Base-by-base conservation (phyloP, 202 grass and related monocot species). In the Zizania palustris region DNA sequence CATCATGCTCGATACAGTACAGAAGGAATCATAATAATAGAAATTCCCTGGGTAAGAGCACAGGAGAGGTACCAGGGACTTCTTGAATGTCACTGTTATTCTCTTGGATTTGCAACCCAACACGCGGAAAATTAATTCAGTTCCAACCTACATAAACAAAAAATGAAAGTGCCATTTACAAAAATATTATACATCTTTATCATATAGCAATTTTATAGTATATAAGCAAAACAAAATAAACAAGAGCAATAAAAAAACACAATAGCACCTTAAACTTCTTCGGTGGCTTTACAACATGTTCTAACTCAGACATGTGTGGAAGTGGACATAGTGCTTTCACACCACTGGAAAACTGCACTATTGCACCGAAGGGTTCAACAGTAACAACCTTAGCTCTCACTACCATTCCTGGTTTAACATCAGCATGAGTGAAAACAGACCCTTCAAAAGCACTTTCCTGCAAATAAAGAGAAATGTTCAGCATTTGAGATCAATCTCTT, bases 371-470 rank as follows among this genome's bases (percentile, higher is more conserved):
- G 67, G 68, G 82, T 36, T 87, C 91, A 73, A 92, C 91, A 63
- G 72, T 72, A 78, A 82, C 79, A 73, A 98, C 87, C 87, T 92
- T 98, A 65, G 89, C 91, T 77, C 86, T 94, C 46, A 94, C 87
- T 77, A 92, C 48, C 91, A 98, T 94, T 78, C 95, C 95, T 83
- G 95, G 91, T 74, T 94, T 98, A 67, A 94, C 89, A 92, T 98
- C 95, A 62, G 89, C 88, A 83, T 98, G 95, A 74, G 95, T 98
- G 80, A 98, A 98, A 84, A 98, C 89, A 85, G 91, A 90, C 34
- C 89, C 91, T 87, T 98, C 95, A 82, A 98, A 92, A 78, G 95
- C 91, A 88, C 91, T 98, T 60, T 90, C 91, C 95, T 98, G 84
- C 48, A 70, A 74, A 72, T 36, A 76, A 8, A 79, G 60, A 78